Conservation (phyloP, 768 basidiomycete species). For the Ramaria rubella region DNA sequence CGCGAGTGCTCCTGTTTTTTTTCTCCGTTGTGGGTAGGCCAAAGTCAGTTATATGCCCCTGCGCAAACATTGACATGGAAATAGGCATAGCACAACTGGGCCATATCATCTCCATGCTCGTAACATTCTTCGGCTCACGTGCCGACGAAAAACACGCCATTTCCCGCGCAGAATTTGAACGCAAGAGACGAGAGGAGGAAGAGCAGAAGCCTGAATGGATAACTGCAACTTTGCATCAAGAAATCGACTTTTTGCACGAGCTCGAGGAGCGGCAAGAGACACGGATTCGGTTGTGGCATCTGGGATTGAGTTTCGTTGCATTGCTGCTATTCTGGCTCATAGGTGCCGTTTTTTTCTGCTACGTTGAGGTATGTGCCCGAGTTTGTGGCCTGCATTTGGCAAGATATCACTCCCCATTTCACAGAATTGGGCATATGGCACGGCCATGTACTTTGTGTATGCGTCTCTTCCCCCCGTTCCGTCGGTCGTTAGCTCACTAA, state of each 20-base stretch:
- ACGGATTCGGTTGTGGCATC: slow-evolving; percentile 1
- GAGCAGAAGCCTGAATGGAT: too few species aligned
- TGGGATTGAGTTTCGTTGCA: neutral
- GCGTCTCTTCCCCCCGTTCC: too few species aligned
- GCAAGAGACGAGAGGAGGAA: slow-evolving; percentile 6
- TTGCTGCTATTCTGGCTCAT: slow-evolving; percentile 24
- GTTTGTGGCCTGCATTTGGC: neutral
- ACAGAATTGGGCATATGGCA: slow-evolving; percentile 9
- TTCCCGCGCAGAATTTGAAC: slow-evolving; percentile 7
- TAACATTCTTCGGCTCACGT: slow-evolving; percentile 8
- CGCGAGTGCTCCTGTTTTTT: slow-evolving; percentile 12
- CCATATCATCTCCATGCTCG: slow-evolving; percentile 9
- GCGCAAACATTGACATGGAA: too few species aligned
- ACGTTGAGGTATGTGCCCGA: slow-evolving; percentile 11
- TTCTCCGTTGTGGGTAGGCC: slow-evolving; percentile 6
- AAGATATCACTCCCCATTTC: too few species aligned
- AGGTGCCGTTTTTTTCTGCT: slow-evolving; percentile 11
- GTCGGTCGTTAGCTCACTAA: too few species aligned
- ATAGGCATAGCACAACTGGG: slow-evolving; percentile 12
- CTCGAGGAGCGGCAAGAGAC: slow-evolving; percentile 10
- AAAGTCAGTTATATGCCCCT: too few species aligned
- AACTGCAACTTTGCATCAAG: slow-evolving; percentile 13
- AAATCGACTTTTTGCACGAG: slow-evolving; percentile 20
- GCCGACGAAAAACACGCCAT: slow-evolving; percentile 9
- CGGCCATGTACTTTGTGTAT: slow-evolving; percentile 11